A percentile compares a stretch with the other conserved stretches of the same genome.
These are phyloP conservation scores for Tricholoma sp. DNA, from an alignment of 768 basidiomycete genomes.

Conservation along the genomic window DNA sequence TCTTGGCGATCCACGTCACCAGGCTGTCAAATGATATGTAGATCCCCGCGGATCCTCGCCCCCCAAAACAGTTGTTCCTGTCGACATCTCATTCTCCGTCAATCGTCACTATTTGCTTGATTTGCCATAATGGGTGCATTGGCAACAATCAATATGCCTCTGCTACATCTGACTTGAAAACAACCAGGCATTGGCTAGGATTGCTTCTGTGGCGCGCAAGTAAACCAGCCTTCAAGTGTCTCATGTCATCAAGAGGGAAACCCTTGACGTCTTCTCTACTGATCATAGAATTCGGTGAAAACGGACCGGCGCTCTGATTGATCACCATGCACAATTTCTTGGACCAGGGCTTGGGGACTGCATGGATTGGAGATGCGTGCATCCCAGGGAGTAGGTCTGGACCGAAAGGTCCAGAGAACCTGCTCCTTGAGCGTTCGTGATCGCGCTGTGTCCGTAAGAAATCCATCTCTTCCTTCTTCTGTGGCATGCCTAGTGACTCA, in stretches of 20 bases:
- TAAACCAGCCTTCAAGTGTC: background rate
- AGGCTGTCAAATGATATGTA: conserved; percentile 22
- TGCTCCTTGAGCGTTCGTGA: background rate
- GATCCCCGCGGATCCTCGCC: conserved; percentile 18
- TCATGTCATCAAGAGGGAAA: no score
- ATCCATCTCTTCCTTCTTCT: background rate
- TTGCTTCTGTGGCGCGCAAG: background rate
- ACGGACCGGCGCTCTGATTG: background rate
- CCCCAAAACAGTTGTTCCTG: conserved; percentile 25
- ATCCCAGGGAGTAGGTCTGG: conserved; percentile 1
- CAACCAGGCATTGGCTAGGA: conserved; percentile 7
- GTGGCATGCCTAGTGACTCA: background rate
- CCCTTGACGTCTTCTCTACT: background rate
- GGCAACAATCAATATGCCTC: no score
- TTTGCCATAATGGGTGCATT: no score
- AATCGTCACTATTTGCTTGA: no score
- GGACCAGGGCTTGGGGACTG: conserved; percentile 18
- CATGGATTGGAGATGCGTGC: conserved; percentile 22
- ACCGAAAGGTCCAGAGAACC: background rate
- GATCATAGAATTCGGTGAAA: background rate
- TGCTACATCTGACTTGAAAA: no score
- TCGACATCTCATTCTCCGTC: conserved; percentile 24
- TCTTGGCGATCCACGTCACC: no score
- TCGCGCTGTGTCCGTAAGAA: background rate
- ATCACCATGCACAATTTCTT: background rate